phyloP scores from a whole-genome alignment of 2,329 filamentous ascomycete species.

The Trichoderma hamatum region DNA sequence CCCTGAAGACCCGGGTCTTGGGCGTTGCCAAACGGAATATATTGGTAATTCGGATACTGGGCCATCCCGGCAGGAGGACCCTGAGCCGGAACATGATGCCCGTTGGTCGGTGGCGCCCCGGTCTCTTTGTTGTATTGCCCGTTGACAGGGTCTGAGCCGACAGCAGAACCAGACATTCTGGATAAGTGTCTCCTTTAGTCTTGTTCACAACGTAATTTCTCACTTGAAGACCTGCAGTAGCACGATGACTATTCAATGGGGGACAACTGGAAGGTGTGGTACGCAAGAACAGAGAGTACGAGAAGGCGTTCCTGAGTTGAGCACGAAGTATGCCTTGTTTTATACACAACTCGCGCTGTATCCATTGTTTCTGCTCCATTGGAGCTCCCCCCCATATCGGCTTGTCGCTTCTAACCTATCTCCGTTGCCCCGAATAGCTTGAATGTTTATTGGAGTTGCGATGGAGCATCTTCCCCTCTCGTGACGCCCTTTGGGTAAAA shows the following conservation, averaged over 20 bases:
- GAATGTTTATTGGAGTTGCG: not conserved
- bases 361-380: not conserved
- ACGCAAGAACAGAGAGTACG: not conserved
- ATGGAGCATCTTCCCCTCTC: conserved; percentile 12
- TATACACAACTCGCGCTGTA: conserved; percentile 1
- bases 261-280: not conserved
- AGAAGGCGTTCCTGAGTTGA: not conserved
- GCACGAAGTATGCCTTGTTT: not conserved
- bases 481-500: conserved; percentile 3
- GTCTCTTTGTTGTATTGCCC: conserved; percentile 21
- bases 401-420: conserved; percentile 8
- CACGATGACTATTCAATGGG: not conserved
- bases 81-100: not conserved
- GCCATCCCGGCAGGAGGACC: conserved; percentile 6
- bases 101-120: conserved; percentile 17
- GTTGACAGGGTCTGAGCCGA: conserved; percentile 3
- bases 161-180: conserved; percentile 25
- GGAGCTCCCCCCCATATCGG: conserved; percentile 5
- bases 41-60: conserved; percentile 13
- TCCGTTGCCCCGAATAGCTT: conserved; percentile 15
- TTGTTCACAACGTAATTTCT: not conserved
- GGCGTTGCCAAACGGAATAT: not conserved
- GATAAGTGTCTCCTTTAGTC: not conserved
- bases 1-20: not conserved
- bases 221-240: too few relatives aligned